phyloP scores from a whole-genome alignment of 2,329 filamentous ascomycete genomes.

The Colletotrichum melonis region DNA sequence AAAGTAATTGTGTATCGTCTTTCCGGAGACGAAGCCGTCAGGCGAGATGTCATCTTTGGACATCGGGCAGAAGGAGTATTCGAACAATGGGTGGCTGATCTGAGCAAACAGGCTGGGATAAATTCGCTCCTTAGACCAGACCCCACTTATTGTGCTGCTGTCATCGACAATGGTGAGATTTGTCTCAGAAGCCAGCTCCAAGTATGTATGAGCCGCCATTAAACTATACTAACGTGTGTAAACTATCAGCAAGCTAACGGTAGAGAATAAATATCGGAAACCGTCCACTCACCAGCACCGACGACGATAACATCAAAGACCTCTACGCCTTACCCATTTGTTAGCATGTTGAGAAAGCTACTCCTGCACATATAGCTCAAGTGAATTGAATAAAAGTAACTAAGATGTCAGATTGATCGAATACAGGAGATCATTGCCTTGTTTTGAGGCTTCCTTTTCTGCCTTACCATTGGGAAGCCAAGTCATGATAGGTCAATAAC shows the following conservation, averaged over 20 bases:
- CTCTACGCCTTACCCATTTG: background rate
- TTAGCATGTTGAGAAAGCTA: background rate
- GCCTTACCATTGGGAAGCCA: no score
- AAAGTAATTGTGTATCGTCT: background rate
- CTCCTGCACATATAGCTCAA: no score
- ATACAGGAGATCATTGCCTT: no score
- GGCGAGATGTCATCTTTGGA: background rate
- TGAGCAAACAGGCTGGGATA: background rate
- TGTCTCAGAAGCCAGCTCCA: background rate
- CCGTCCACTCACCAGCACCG: background rate
- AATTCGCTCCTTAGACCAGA: background rate
- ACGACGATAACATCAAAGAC: background rate
- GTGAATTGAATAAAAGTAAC: no score
- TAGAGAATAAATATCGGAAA: no score
- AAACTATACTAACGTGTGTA: background rate
- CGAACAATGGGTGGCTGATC: background rate
- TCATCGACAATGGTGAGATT: background rate
- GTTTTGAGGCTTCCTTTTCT: no score
- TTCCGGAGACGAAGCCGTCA: background rate
- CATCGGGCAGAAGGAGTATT: background rate
- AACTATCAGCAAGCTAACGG: no score
- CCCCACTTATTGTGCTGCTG: background rate
- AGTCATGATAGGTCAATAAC: background rate
- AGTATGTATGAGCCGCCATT: background rate
- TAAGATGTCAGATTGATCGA: no score